Evolutionary conservation across 1,139 yeast species (phyloP), one percentile per base, ranked within the genome.

Genomic region (Geotrichum histeridarum): DNA sequence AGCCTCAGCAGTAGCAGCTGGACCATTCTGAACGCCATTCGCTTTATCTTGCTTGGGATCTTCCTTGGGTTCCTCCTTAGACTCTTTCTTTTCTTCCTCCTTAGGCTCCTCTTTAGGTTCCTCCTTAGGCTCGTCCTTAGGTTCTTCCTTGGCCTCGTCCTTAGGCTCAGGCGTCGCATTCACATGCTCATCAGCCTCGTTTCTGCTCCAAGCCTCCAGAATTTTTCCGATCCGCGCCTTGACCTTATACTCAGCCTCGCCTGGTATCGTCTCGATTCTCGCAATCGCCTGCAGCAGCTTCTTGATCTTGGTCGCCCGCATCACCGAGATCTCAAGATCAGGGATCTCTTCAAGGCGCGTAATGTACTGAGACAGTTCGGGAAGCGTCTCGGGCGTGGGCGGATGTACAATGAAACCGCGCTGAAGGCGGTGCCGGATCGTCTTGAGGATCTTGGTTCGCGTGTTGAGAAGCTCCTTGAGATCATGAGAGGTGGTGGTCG

Each of bases 301-400:
- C 58, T 65, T 65, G 51, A 71, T 65, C 60, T 70, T 70, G 35
- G 73, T 66, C 45, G 62, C 60, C 14, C 73, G 66, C 37, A 71
- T 67, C 37, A 71, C 63, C 6, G 70, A 61, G 33, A 67, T 45
- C 53, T 70, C 73, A 12, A 71, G 58, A 12, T 65, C 67, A 15
- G 65, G 64, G 32, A 69, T 60, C 12, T 61, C 58, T 55, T 69
- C 73, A 9, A 72, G 59, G 42, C 62, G 64, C 31, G 55, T 54
- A 8, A 72, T 57, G 12, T 59, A 53, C 18, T 59, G 62, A 6
- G 65, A 61, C 48, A 67, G 59, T 9, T 55, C 56, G 8, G 60
- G 60, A 48, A 65, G 55, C n/a, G 61, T 62, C 2, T 59, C 61
- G 4, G 61, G 63, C 11, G 55, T 61, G 4, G 67, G 67, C 9